Percentiles rank a stretch among this genome's conserved stretches.
phyloP scores from a whole-genome alignment of 129 eudicot genomes.

The Arctium minus region DNA sequence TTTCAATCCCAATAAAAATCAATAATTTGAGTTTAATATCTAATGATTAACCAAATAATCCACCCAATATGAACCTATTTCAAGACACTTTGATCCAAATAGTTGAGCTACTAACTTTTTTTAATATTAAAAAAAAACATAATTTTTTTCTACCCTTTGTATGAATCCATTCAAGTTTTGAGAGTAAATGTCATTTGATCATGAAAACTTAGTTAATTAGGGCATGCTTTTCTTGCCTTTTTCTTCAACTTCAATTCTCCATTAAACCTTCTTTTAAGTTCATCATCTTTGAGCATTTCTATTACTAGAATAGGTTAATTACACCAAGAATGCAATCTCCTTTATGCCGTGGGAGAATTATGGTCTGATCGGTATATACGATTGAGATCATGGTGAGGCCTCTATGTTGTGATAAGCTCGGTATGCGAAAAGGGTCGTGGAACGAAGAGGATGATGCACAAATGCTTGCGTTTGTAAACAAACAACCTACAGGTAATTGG shows the following conservation, averaged over 20 bases:
- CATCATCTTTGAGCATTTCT: conserved; percentile 21
- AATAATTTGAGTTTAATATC: conserved; percentile 23
- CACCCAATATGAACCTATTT: conserved; percentile 63
- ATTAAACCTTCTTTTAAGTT: conserved; percentile 29
- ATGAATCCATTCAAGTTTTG: conserved; percentile 1
- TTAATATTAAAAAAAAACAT: not conserved
- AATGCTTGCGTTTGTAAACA: conserved; percentile 33
- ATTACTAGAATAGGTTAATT: conserved; percentile 14
- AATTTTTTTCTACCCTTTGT: not conserved
- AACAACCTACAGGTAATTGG: conserved; percentile 46
- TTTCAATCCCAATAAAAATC: conserved; percentile 30
- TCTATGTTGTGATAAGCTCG: conserved; percentile 39
- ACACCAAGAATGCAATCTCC: conserved; percentile 7
- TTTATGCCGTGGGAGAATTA: conserved; percentile 3
- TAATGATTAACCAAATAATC: conserved; percentile 49
- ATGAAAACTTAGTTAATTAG: conserved; percentile 52
- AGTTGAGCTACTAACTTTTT: conserved; percentile 24
- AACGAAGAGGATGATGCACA: conserved; percentile 42
- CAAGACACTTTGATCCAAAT: conserved; percentile 32
- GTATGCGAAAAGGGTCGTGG: conserved; percentile 41
- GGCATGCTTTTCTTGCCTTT: conserved; percentile 61
- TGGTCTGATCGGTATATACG: not conserved
- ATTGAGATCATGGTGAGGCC: conserved; percentile 55
- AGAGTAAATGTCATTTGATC: conserved; percentile 35
- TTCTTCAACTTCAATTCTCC: conserved; percentile 19